Evolutionary conservation across 2,329 filamentous ascomycete genomes (phyloP), one percentile per base, ranked within the genome.

Genomic region (Monosporascus cannonballus): DNA sequence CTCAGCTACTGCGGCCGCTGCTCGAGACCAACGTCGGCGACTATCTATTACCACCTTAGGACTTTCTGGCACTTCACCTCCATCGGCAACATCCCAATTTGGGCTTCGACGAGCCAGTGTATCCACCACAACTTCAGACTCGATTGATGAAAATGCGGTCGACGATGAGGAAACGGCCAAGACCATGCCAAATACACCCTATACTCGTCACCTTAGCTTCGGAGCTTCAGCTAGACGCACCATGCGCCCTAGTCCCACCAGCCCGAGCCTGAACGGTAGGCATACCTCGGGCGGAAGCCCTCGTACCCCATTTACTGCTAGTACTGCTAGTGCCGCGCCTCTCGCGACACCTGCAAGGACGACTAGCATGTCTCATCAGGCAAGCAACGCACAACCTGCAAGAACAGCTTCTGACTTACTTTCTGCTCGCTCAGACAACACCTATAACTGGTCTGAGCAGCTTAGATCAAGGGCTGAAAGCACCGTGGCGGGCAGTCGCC

Each of bases 401-500:
- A 75, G 74, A 84, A 74, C 77, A 71, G 71, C 76, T 80, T 84
- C 85, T 88, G 81, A 88, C 84, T 75, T 74, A 73, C 74, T 73
- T 75, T 72, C 73, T 70, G 67, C 73, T 76, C 81, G 79, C 73
- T 74, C 83, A 92, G 88, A 90, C 79, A 90, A 94, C 80, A 90
- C 89, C 71, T 96, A 95, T 81, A 96, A 96, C 75, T 96, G 93
- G 88, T 90, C 90, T 68, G 93, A 96, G 77, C 92, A 96, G 76
- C 84, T 96, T 78, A 90, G 91, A 72, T 87, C 86, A 66, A 88
- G 92, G 69, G 92, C 92, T 64, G 90, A 96, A 76, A 92, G 90
- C 72, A 86, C 84, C 64, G 79, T 86, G 54, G 72, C 79, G 44
- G 78, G 77, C 61, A 69, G 76, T 48, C 78, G 82, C 53, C 74